Base-by-base conservation (phyloP, 805 yeast genomes). In the Metschnikowia reukaufii region DNA sequence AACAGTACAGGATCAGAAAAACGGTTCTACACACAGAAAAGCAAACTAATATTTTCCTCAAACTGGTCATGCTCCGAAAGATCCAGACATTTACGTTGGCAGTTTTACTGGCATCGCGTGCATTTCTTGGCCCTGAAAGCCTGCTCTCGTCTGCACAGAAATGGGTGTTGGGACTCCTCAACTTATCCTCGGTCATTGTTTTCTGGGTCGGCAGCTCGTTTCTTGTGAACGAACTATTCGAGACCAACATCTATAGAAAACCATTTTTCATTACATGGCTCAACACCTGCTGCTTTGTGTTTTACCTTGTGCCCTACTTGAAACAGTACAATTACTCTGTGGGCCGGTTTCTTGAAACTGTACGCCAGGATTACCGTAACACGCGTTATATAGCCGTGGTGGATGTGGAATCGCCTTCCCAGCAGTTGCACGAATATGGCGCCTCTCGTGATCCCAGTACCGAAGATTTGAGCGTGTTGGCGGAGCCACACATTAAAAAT, bases 151-250 rank as follows among this genome's bases (percentile, higher is more conserved):
- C 64, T 12, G 42, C 60, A 10, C 76, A 71, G 51, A 64, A 77
- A 51, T 90, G 97, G 97, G 72, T 84, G 0, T 58, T 88, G 17
- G 98, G 98, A 2, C 76, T 92, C 18, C 55, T 84, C 18, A 79
- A 88, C 67, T 74, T 91, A 19, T 74, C 81, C 1, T 72, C 86
- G 36, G 98, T 91, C 37, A 88, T 92, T 21, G 63, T 87, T 1
- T 77, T 89, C 19, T 92, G 99, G 99, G 97, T 94, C 9, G 68
- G 86, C 31, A 88, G 96, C 4, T 88, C 96, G 4, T 92, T 90
- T 56, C 65, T 92, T 39, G 84, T 94, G 31, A 90, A 88, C 64
- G 83, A 81, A 36, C 71, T 88, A 34, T 86, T 88, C 56, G 89
- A 83, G 55, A 76, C 78, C 39, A 79, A 77, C 48, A 69, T 76